Conservation (phyloP, 352 stramenopile genomes). For the Albugo candida region DNA sequence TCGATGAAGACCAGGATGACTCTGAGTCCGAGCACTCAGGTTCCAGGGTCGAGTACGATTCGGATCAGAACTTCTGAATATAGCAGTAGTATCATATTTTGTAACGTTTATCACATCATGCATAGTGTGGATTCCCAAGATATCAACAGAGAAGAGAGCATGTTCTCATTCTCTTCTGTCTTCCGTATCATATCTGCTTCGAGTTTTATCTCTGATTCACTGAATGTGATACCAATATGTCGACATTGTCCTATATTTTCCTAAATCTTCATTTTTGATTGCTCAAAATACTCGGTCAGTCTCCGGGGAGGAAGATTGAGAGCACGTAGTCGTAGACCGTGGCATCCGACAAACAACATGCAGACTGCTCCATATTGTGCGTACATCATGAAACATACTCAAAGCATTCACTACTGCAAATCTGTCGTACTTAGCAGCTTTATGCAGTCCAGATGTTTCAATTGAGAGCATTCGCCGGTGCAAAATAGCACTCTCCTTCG, state of each 20-base stretch:
- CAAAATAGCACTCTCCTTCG: no score
- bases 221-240: slow-evolving; percentile 32
- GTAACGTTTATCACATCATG: not conserved
- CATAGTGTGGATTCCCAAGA: no score
- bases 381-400: not conserved
- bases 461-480: no score
- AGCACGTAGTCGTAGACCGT: slow-evolving; percentile 39
- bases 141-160: no score
- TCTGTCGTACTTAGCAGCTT: not conserved
- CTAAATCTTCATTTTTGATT: slow-evolving; percentile 39
- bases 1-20: slow-evolving; percentile 22
- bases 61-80: slow-evolving; percentile 60
- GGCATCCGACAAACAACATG: slow-evolving; percentile 27
- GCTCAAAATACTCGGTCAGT: slow-evolving; percentile 39
- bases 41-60: slow-evolving; percentile 59
- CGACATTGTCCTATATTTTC: slow-evolving; percentile 33
- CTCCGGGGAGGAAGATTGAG: slow-evolving; percentile 40
- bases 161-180: no score
- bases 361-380: not conserved
- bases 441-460: not conserved
- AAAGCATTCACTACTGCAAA: not conserved
- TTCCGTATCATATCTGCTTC: no score
- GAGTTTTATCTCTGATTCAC: slow-evolving; percentile 11
- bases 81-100: not conserved
- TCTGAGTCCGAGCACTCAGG: slow-evolving; percentile 37